phyloP scores from a whole-genome alignment of 805 yeast species.

The Myxozyma geophila region DNA sequence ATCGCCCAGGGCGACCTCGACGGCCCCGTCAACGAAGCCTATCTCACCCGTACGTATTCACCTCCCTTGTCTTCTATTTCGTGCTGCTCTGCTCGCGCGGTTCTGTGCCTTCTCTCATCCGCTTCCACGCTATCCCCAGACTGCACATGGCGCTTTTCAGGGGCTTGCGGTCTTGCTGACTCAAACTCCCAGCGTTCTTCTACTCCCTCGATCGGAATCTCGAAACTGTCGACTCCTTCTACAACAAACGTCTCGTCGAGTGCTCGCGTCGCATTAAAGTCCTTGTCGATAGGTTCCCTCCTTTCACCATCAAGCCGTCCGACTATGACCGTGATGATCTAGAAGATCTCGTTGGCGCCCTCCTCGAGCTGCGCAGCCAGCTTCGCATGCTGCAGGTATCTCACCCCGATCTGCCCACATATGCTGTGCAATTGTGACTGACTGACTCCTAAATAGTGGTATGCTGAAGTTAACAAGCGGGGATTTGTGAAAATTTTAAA shows the following conservation, averaged over 20 bases:
- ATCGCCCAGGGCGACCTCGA: constrained; percentile 24
- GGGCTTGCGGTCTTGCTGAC: constrained; percentile 25
- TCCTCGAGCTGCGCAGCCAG: constrained; percentile 74
- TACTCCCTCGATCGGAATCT: constrained; percentile 78
- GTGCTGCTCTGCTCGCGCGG: not conserved
- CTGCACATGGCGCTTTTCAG: constrained; percentile 14
- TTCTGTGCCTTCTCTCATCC: not conserved
- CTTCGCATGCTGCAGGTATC: constrained; percentile 70
- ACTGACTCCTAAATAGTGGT: constrained; percentile 56
- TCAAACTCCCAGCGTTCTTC: constrained; percentile 60
- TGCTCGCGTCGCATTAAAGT: constrained; percentile 68
- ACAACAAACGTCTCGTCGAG: constrained; percentile 71
- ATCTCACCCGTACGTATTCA: constrained; percentile 34
- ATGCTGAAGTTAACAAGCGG: constrained; percentile 86
- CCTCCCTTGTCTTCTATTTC: not conserved
- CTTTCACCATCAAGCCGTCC: constrained; percentile 39
- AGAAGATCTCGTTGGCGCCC: constrained; percentile 66
- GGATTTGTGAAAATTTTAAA: constrained; percentile 88
- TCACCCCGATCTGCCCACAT: not conserved
- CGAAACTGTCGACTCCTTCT: constrained; percentile 80
- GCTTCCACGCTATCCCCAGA: not conserved
- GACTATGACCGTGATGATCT: constrained; percentile 57
- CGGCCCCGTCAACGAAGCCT: constrained; percentile 31
- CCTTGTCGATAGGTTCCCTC: constrained; percentile 45
- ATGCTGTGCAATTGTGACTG: not conserved